Conservation (phyloP, 2,329 filamentous ascomycete genomes). For the Eutypa lata region DNA sequence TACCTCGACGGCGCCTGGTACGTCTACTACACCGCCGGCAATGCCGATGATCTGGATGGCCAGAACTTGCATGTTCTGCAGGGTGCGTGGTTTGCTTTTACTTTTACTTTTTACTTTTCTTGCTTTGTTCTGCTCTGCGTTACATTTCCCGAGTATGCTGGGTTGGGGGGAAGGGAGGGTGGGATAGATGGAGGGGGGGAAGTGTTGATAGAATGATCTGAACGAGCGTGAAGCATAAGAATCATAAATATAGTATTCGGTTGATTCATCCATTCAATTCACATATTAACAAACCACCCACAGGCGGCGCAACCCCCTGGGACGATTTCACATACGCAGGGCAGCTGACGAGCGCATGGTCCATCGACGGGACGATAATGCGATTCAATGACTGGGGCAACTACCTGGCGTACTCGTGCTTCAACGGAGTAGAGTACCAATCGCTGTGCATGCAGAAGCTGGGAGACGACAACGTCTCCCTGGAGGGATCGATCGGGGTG, state of each 20-base stretch:
- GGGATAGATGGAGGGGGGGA: no score
- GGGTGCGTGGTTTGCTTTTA: constrained; percentile 35
- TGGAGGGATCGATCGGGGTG: constrained; percentile 41
- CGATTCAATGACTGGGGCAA: constrained; percentile 42
- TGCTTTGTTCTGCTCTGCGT: not conserved
- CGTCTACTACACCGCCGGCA: constrained; percentile 49
- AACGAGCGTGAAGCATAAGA: no score
- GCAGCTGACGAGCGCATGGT: constrained; percentile 45
- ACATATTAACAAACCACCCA: no score
- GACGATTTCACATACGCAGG: constrained; percentile 48
- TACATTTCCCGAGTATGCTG: not conserved
- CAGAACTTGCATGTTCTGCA: constrained; percentile 52
- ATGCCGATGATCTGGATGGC: constrained; percentile 37
- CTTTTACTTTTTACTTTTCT: not conserved
- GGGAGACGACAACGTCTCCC: constrained; percentile 36
- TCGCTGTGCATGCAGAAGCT: constrained; percentile 37
- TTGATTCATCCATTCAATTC: no score
- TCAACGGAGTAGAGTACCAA: constrained; percentile 37
- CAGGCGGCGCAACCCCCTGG: constrained; percentile 50
- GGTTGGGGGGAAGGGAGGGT: not conserved
- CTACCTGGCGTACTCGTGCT: constrained; percentile 55
- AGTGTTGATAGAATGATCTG: no score
- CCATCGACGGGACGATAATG: constrained; percentile 52
- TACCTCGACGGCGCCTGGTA: constrained; percentile 48
- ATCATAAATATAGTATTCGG: no score